These are phyloP conservation scores for Ceratobasidium sp. DNA, from an alignment of 1,284 basidiomycete species.

Conservation along the genomic window DNA sequence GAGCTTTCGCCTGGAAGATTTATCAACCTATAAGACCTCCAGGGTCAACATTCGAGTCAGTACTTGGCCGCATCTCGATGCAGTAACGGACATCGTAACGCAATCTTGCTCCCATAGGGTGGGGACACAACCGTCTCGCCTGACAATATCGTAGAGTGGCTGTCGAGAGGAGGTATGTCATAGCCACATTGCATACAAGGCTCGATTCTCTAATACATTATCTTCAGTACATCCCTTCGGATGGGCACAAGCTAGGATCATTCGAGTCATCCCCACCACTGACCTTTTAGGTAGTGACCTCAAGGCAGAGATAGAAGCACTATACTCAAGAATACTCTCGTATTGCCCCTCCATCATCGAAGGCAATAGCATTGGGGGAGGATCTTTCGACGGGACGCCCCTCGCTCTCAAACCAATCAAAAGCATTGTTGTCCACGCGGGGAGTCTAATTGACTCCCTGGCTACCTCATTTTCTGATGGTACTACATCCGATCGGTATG, in stretches of 20 bases:
- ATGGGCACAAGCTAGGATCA: conserved; percentile 32
- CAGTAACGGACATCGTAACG: not conserved
- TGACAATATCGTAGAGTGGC: not conserved
- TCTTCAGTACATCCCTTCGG: not conserved
- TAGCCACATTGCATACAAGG: not conserved
- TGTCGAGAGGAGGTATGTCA: not conserved
- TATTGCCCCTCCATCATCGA: not conserved
- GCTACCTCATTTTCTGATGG: not conserved
- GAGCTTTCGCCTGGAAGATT: not conserved
- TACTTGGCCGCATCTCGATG: not conserved
- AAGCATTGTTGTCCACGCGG: not conserved
- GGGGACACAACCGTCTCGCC: not conserved
- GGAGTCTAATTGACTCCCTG: not conserved
- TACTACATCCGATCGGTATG: not conserved
- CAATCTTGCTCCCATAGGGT: not conserved
- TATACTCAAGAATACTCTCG: conserved; percentile 5
- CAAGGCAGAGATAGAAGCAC: not conserved
- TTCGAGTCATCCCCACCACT: conserved; percentile 20
- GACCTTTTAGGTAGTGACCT: conserved; percentile 6
- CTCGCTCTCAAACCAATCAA: conserved; percentile 19
- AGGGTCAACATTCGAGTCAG: conserved; percentile 1
- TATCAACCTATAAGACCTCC: not conserved
- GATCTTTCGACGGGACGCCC: conserved; percentile 1
- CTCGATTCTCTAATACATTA: no score
- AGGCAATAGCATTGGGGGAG: not conserved